Percentiles rank a stretch among this genome's conserved stretches.
Evolutionary conservation across 495 filamentous ascomycete genomes (phyloP).

Genomic region (Penicillium canariense): DNA sequence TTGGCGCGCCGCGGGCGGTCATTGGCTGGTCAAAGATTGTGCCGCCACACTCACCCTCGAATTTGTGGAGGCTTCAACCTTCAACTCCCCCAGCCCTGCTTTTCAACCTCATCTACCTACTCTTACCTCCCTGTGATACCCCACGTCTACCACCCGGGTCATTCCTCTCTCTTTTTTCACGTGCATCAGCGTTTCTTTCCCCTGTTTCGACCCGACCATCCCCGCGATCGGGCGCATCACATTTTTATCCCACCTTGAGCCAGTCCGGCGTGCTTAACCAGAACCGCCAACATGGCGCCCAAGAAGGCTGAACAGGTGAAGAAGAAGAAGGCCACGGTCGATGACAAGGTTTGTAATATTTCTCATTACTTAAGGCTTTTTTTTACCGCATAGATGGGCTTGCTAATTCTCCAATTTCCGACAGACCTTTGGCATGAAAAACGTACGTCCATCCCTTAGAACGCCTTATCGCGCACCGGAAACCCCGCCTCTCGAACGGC

Average conservation of each 20-base stretch:
- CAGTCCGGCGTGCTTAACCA: constrained; percentile 13
- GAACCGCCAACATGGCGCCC: constrained; percentile 74
- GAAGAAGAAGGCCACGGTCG: constrained; percentile 72
- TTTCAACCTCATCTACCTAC: not conserved
- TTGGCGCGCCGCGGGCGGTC: constrained; percentile 18
- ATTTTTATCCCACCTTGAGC: constrained; percentile 20
- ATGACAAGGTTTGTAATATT: constrained; percentile 67
- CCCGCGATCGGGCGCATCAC: constrained; percentile 24
- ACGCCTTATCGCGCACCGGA: constrained; percentile 6
- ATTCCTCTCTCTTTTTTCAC: constrained; percentile 14
- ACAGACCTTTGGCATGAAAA: constrained; percentile 97
- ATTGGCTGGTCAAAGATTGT: constrained; percentile 29
- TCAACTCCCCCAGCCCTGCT: constrained; percentile 7
- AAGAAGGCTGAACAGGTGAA: constrained; percentile 68
- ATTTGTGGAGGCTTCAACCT: constrained; percentile 26
- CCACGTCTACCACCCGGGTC: not conserved
- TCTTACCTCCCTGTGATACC: not conserved
- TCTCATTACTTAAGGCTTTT: not conserved
- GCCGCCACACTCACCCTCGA: constrained; percentile 34
- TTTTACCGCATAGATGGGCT: not conserved
- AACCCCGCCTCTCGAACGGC: constrained; percentile 11
- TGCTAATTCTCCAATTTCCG: constrained; percentile 15
- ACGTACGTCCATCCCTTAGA: constrained; percentile 51
- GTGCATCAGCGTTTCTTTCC: constrained; percentile 23
- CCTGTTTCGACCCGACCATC: constrained; percentile 1